Percentiles rank a stretch among this genome's conserved stretches.
Conservation (phyloP, 805 yeast species). For the Candida nemodendra region DNA sequence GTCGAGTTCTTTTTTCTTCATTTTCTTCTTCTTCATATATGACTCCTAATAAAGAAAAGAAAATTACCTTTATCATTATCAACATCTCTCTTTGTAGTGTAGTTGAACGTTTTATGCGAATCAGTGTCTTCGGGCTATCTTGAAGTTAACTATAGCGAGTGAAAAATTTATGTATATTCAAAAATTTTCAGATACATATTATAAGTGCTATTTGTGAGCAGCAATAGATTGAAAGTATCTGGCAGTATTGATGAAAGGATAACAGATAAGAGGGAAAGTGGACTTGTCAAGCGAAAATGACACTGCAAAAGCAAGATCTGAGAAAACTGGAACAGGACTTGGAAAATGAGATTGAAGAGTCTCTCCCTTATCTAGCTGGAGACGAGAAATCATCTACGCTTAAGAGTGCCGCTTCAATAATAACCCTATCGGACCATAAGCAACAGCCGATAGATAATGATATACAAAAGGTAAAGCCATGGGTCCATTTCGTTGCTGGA, state of each 20-base stretch:
- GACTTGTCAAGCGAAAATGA: conserved; percentile 1
- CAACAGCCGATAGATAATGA: conserved; percentile 15
- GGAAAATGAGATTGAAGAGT: conserved; percentile 52
- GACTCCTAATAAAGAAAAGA: conserved; percentile 8
- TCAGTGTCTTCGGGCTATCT: too few species aligned
- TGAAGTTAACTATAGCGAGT: conserved; percentile 1
- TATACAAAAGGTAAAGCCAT: conserved; percentile 39
- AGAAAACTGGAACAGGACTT: conserved; percentile 19
- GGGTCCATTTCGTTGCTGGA: conserved; percentile 89
- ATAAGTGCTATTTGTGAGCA: too few species aligned
- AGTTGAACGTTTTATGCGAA: too few species aligned
- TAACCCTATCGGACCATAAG: background rate
- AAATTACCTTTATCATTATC: conserved; percentile 6
- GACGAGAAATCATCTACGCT: conserved; percentile 67
- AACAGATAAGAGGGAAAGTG: background rate
- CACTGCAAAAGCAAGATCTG: conserved; percentile 10
- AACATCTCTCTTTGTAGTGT: background rate
- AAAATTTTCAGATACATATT: too few species aligned
- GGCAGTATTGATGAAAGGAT: background rate
- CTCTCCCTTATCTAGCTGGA: conserved; percentile 62
- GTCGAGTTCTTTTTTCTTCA: conserved; percentile 7
- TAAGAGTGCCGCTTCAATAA: conserved; percentile 36
- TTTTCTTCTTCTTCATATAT: conserved; percentile 9
- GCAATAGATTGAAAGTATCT: too few species aligned
- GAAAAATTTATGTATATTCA: too few species aligned